Evolutionary conservation across 164 flowering plant genomes (phyloP), one percentile per base, ranked within the genome.

Genomic region (Magnolia sinica): DNA sequence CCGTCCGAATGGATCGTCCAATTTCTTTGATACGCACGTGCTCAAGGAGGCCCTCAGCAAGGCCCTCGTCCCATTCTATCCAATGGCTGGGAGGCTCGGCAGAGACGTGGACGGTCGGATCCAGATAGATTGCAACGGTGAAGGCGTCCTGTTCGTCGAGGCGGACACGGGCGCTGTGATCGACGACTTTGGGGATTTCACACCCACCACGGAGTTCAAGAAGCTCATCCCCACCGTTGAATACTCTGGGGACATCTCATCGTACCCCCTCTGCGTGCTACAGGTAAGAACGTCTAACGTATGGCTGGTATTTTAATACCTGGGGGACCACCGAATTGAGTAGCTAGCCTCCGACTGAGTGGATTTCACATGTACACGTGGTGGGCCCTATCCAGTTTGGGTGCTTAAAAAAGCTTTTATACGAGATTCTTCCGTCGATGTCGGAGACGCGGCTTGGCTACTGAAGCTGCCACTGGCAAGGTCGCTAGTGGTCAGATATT

Each of bases 131-230:
- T 87, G 88, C 73, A 84, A 84, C 27, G 87, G 77, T 2, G 74
- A 70, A 2, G 90, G 90, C 0, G 87, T 76, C 0, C 68, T 82
- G 61, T 79, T 86, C 18, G 79, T 84, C 5, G 88, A 84, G 49
- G 90, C 88, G 1, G 81, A 80, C 14, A 73, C 86, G 1, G 82
- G 68, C 2, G 66, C 83, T 1, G 72, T 55, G 0, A 23, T 87
- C 5, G 86, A 81, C 55, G 88, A 87, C 76, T 81, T 86, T 52
- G 90, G 83, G 0, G 87, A 84, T 23, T 86, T 87, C 50, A 66
- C 84, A 6, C 86, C 88, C 4, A 83, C 82, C 19, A 22, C 78
- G 52, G 81, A 81, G 64, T 78, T 84, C 76, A 74, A 73, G 73
- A 75, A 67, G 31, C 81, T 87, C 5, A 78, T 82, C 20, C 90